Percentiles rank a stretch among this genome's conserved stretches.
phyloP scores from a whole-genome alignment of 1,139 yeast genomes.

The Magnusiomyces suaveolens region DNA sequence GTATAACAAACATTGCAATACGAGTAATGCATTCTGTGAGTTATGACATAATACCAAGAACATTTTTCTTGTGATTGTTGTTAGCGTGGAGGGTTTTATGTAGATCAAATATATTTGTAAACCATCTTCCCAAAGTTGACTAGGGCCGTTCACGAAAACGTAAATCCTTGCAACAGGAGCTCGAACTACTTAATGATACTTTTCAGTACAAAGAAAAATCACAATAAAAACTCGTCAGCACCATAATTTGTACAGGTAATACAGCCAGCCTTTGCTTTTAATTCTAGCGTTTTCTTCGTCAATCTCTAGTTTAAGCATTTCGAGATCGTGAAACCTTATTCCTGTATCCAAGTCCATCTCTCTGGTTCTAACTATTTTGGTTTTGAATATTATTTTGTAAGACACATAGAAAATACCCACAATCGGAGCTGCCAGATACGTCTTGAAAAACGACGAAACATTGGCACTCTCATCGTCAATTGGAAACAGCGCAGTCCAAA shows the following conservation, averaged over 20 bases:
- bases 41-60: too few relatives aligned
- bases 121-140: too few relatives aligned
- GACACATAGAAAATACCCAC: conserved; percentile 41
- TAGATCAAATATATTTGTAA: too few relatives aligned
- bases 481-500: conserved; percentile 71
- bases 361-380: conserved; percentile 35
- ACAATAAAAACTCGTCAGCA: too few relatives aligned
- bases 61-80: too few relatives aligned
- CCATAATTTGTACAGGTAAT: conserved; percentile 35
- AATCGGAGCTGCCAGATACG: conserved; percentile 46
- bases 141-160: too few relatives aligned
- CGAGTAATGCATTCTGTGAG: too few relatives aligned
- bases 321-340: conserved; percentile 44
- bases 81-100: too few relatives aligned
- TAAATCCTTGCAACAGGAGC: too few relatives aligned
- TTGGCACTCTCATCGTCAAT: conserved; percentile 43
- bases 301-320: conserved; percentile 40
- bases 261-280: conserved; percentile 29
- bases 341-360: conserved; percentile 46
- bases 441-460: conserved; percentile 37
- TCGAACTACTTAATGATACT: too few relatives aligned
- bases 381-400: conserved; percentile 43
- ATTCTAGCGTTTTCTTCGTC: conserved; percentile 36
- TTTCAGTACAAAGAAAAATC: too few relatives aligned
- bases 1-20: too few relatives aligned